Conservation (phyloP, 306 rosid species). For the Pueraria montana region DNA sequence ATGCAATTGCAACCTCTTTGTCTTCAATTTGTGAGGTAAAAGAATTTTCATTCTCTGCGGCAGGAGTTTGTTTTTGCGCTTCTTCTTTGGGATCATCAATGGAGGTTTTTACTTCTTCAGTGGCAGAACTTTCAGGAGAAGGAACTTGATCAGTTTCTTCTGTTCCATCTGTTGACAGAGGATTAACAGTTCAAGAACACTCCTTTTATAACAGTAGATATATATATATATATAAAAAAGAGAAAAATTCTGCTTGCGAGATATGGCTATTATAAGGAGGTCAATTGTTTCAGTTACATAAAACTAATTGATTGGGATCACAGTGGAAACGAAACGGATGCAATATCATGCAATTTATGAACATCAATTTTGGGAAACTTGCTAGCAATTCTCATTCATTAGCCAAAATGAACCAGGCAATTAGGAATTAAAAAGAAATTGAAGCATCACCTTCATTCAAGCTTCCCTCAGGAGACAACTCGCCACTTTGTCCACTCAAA, state of each 20-base stretch:
- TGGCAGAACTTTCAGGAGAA: constrained; percentile 42
- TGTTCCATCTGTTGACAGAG: constrained; percentile 46
- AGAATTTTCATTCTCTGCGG: constrained; percentile 23
- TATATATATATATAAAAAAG: too few species aligned
- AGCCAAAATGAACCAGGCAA: constrained; percentile 39
- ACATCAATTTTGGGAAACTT: constrained; percentile 10
- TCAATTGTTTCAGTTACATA: constrained; percentile 26
- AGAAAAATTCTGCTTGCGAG: neutral
- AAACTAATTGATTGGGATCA: constrained; percentile 31
- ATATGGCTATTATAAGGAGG: neutral
- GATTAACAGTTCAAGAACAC: constrained; percentile 40
- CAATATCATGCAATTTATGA: constrained; percentile 3
- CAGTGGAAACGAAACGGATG: constrained; percentile 26
- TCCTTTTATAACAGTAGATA: neutral
- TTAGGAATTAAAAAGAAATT: constrained; percentile 34
- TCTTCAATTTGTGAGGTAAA: constrained; percentile 44
- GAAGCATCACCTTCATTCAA: constrained; percentile 58
- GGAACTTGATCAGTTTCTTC: constrained; percentile 46
- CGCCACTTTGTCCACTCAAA: constrained; percentile 51
- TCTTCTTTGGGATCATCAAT: constrained; percentile 42
- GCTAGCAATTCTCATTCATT: constrained; percentile 14
- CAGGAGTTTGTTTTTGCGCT: constrained; percentile 41
- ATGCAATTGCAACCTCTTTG: constrained; percentile 37
- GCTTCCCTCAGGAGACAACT: constrained; percentile 51
- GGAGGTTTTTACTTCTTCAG: constrained; percentile 43